A percentile compares a stretch with the other conserved stretches of the same genome.
Conservation (phyloP, 2,329 filamentous ascomycete genomes). For the Clarireedia hainanense region DNA sequence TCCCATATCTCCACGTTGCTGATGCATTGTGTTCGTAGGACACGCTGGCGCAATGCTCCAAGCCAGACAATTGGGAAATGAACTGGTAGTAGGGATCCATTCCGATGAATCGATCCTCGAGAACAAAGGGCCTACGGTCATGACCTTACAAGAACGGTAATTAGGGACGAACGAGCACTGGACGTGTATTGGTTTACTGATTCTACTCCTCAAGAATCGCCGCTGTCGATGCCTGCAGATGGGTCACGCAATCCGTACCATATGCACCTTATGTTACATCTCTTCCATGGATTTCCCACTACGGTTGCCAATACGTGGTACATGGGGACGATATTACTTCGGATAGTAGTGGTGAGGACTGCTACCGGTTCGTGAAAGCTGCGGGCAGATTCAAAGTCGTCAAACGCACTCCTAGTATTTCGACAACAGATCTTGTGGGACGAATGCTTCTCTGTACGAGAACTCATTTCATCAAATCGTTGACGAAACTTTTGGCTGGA, state of each 20-base stretch:
- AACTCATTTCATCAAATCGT: conserved; percentile 81
- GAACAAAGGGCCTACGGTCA: conserved; percentile 97
- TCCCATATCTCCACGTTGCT: neutral
- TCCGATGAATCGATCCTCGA: conserved; percentile 91
- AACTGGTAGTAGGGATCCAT: conserved; percentile 88
- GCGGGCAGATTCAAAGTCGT: conserved; percentile 94
- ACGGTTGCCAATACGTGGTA: conserved; percentile 90
- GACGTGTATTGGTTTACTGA: conserved; percentile 20
- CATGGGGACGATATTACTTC: conserved; percentile 97
- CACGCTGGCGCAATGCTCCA: conserved; percentile 97
- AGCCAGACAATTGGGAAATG: conserved; percentile 80
- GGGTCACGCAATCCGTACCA: conserved; percentile 78
- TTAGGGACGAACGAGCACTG: conserved; percentile 14
- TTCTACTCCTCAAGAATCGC: conserved; percentile 52
- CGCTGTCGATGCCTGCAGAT: conserved; percentile 90
- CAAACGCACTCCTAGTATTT: conserved; percentile 91
- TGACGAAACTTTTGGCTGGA: conserved; percentile 61
- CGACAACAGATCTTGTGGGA: conserved; percentile 94
- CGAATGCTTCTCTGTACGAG: conserved; percentile 96
- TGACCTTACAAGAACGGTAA: conserved; percentile 83
- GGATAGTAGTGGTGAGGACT: conserved; percentile 87
- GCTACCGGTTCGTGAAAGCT: conserved; percentile 94
- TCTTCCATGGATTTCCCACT: conserved; percentile 89
- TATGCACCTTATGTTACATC: conserved; percentile 91
- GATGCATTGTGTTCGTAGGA: conserved; percentile 41